Evolutionary conservation across 2,329 filamentous ascomycete species (phyloP), one percentile per base, ranked within the genome.

Genomic region (Botryotinia globosa): DNA sequence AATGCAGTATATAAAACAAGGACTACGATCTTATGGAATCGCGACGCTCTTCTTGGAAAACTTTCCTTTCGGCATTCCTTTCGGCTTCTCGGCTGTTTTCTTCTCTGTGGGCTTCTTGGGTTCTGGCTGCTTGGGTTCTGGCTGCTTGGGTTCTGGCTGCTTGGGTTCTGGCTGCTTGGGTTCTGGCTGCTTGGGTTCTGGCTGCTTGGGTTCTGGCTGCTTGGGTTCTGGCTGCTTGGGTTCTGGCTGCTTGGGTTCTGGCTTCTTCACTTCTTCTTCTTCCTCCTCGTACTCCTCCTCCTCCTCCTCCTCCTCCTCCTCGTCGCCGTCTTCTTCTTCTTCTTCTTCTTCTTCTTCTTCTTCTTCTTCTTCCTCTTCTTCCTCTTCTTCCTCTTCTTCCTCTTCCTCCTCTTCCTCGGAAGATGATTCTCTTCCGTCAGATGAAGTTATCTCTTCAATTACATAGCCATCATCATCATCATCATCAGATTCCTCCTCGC

Each of bases 361-460:
- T 16, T 62, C 20, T 8, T 45, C 44, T 4, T 25, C 45, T 34
- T 71, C 42, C 14, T 42, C 39, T 3, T 51, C 20, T 8, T 62
- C 58, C 0, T 70, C 42, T 0, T 54, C 48, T 0, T 54, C 48
- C 0, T 29, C 51, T 0, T 29, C 37, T 0, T 64, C 69, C 0
- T 48, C 61, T 16, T 71, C 67, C 1, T 70, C 68, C 6, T 62
- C 45, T 64, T 54, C 58, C 12, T 54, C 54, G 18, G 48, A 59
- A 39, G 61, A 67, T 20, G 61, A 67, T 12, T 39, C 69, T 25
- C 42, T 45, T 12, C 25, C 69, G 16, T 71, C 70, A 25, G 69
- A 67, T 45, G 69, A 72, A 44, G 66, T 67, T 34, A 72, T 39
- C 22, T 72, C 69, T 45, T 72, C 69, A 25, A 72, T 65, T 8